Evolutionary conservation across 306 rosid genomes (phyloP).

Genomic region (Corylus americana): DNA sequence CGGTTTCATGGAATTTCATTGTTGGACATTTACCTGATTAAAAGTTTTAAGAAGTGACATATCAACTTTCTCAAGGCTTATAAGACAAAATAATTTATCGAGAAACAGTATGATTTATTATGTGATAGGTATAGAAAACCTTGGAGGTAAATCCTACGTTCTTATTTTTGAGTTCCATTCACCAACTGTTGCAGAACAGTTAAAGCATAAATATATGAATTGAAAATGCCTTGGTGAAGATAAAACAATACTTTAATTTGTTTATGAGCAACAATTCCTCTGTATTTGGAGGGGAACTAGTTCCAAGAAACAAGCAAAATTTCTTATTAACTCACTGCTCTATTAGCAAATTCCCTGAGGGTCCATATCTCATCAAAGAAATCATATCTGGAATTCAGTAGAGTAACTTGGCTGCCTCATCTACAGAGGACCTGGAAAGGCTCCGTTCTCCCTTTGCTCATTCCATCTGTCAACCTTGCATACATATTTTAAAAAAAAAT

Average conservation of each 20-base stretch:
- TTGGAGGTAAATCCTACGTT: neutral
- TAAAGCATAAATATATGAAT: neutral
- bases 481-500: neutral
- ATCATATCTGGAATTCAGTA: slow-evolving; percentile 24
- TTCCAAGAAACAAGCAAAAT: slow-evolving; percentile 49
- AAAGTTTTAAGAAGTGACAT: neutral
- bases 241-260: slow-evolving; percentile 18
- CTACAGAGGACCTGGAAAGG: slow-evolving; percentile 97
- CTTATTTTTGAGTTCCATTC: neutral
- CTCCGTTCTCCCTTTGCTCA: slow-evolving; percentile 95
- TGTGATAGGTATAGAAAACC: neutral
- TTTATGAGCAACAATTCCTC: slow-evolving; percentile 33
- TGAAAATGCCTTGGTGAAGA: neutral
- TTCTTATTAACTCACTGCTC: slow-evolving; percentile 69
- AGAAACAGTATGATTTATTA: neutral
- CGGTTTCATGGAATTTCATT: neutral
- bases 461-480: slow-evolving; percentile 91
- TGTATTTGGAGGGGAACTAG: slow-evolving; percentile 29
- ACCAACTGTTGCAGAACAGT: neutral
- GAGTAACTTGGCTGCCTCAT: slow-evolving; percentile 28
- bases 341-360: slow-evolving; percentile 41
- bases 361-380: slow-evolving; percentile 43
- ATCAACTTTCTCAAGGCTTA: neutral
- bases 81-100: neutral
- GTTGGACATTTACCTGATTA: neutral